phyloP scores from a whole-genome alignment of 2,329 filamentous ascomycete genomes.

The Ophiocordyceps camponoti-leonardi region DNA sequence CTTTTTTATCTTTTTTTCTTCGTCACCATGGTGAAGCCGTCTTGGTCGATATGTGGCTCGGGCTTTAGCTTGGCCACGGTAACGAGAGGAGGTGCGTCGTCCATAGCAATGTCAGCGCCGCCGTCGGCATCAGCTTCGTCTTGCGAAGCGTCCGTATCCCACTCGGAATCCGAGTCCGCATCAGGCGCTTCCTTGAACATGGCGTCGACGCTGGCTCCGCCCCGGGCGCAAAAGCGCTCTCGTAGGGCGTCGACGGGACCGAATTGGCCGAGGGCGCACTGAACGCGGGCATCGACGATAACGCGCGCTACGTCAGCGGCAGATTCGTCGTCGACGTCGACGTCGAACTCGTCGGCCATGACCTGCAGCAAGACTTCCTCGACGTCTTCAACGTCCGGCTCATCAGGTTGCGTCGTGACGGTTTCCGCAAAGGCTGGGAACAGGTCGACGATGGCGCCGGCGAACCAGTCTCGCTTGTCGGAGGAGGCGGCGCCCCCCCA shows the following conservation, averaged over 20 bases:
- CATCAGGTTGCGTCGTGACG: slow-evolving; percentile 17
- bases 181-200: slow-evolving; percentile 38
- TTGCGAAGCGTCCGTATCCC: slow-evolving; percentile 41
- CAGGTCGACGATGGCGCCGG: slow-evolving; percentile 69
- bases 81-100: slow-evolving; percentile 47
- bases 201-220: slow-evolving; percentile 37
- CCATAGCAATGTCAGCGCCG: slow-evolving; percentile 46
- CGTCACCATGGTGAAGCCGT: slow-evolving; percentile 63
- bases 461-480: slow-evolving; percentile 95
- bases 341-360: slow-evolving; percentile 92
- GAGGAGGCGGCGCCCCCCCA: slow-evolving; percentile 73
- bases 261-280: slow-evolving; percentile 49
- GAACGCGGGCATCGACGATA: slow-evolving; percentile 50
- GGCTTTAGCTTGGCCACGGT: slow-evolving; percentile 41
- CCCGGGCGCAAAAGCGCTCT: slow-evolving; percentile 41
- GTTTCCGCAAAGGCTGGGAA: slow-evolving; percentile 47
- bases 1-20: slow-evolving; percentile 42
- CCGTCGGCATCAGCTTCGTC: slow-evolving; percentile 42
- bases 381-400: slow-evolving; percentile 59
- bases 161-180: slow-evolving; percentile 40
- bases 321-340: slow-evolving; percentile 80
- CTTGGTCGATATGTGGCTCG: slow-evolving; percentile 59
- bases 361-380: slow-evolving; percentile 76
- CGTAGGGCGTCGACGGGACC: slow-evolving; percentile 47
- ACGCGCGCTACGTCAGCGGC: slow-evolving; percentile 54